Percentiles rank a stretch among this genome's conserved stretches.
Conservation (phyloP, 306 rosid species). For the Citrullus mucosospermus region DNA sequence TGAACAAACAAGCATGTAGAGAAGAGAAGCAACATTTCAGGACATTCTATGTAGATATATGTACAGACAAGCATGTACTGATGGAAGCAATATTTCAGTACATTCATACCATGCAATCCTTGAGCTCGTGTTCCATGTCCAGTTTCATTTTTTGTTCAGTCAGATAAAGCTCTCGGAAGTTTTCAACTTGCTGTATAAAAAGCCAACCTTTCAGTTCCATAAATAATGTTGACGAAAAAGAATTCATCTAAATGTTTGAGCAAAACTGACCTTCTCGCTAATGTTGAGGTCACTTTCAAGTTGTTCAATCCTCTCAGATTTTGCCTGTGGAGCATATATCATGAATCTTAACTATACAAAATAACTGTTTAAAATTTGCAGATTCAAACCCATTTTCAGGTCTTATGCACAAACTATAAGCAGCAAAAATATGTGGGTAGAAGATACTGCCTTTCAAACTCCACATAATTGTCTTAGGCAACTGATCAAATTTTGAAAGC, state of each 20-base stretch:
- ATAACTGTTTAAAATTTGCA: background rate
- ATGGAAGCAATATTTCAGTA: background rate
- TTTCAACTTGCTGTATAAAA: conserved; percentile 60
- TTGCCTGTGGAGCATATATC: conserved; percentile 35
- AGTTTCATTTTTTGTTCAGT: conserved; percentile 68
- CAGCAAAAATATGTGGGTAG: background rate
- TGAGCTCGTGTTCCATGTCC: conserved; percentile 57
- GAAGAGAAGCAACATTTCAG: background rate
- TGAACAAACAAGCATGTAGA: conserved; percentile 8
- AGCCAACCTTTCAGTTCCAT: background rate
- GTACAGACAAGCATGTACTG: no score
- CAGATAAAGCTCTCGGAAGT: conserved; percentile 56
- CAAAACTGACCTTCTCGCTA: conserved; percentile 46
- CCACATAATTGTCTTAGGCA: background rate
- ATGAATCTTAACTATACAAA: background rate
- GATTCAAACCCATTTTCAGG: background rate
- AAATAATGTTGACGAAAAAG: background rate
- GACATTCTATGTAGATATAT: background rate
- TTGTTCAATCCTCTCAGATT: conserved; percentile 67
- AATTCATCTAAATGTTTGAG: background rate
- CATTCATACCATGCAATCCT: conserved; percentile 54
- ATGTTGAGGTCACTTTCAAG: conserved; percentile 61
- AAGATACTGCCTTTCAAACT: background rate
- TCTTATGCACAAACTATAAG: background rate
- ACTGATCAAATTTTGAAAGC: background rate